phyloP scores from a whole-genome alignment of 2,329 filamentous ascomycete species.

The Clarireedia hainanense region DNA sequence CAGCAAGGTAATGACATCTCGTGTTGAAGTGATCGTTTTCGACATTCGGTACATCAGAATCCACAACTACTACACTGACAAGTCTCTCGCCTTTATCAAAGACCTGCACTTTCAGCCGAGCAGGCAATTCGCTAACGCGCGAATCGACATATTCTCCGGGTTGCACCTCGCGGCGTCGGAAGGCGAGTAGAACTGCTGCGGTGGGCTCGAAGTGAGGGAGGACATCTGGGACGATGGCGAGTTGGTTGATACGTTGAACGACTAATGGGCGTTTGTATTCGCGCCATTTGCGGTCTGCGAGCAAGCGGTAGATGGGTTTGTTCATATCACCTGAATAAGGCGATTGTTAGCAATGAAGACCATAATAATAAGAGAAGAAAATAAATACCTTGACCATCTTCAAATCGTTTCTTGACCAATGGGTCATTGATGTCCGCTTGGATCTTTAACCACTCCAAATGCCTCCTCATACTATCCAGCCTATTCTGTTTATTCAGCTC shows the following conservation, averaged over 20 bases:
- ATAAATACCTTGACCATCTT: slow-evolving; percentile 74
- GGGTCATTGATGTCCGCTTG: slow-evolving; percentile 93
- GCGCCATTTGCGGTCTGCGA: slow-evolving; percentile 83
- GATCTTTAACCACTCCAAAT: slow-evolving; percentile 77
- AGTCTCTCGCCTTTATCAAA: slow-evolving; percentile 78
- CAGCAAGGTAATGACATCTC: slow-evolving; percentile 81
- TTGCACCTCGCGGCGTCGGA: slow-evolving; percentile 59
- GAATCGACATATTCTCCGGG: slow-evolving; percentile 77
- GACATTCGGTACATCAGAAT: slow-evolving; percentile 80
- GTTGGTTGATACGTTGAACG: slow-evolving; percentile 76
- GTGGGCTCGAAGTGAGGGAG: slow-evolving; percentile 71
- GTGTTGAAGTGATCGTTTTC: slow-evolving; percentile 68
- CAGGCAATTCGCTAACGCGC: slow-evolving; percentile 61
- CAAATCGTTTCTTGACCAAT: slow-evolving; percentile 83
- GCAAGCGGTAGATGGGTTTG: slow-evolving; percentile 89
- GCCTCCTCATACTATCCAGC: slow-evolving; percentile 60
- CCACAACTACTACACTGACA: slow-evolving; percentile 76
- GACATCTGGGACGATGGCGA: slow-evolving; percentile 82
- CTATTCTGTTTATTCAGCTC: slow-evolving; percentile 56
- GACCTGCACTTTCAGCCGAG: slow-evolving; percentile 73
- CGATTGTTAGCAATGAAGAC: slow-evolving; percentile 2
- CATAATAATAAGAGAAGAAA: neutral
- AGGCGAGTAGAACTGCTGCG: slow-evolving; percentile 75
- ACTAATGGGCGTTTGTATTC: slow-evolving; percentile 72
- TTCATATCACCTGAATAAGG: slow-evolving; percentile 71